Evolutionary conservation across 495 filamentous ascomycete species (phyloP), one percentile per base, ranked within the genome.

Genomic region (Pseudoneurospora amorphoporcata): DNA sequence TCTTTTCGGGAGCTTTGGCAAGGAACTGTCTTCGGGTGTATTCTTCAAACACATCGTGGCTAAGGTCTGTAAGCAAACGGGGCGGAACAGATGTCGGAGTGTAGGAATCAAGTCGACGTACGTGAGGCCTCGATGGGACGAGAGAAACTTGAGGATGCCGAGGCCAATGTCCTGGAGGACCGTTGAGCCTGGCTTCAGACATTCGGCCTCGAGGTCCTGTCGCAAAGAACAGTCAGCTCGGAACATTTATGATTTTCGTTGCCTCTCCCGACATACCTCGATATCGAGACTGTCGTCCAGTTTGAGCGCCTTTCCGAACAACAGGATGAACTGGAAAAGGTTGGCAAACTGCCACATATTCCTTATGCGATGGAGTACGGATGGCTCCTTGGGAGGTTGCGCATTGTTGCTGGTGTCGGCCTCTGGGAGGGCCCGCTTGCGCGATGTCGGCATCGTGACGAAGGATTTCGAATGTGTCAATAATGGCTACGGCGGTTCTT

Each of bases 261-360:
- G 61, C 43, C 8, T 65, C 53, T 35, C 53, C 53, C 41, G 69
- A 81, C 86, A 71, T 88, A 97, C 94, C 82, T 97, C 94, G 73
- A 97, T 91, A 74, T 91, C 91, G 69, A 97, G 83, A 78, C 91
- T 88, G 75, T 95, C 91, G 78, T 95, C 92, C 72, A 97, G 91
- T 82, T 95, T 96, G 81, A 96, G 90, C 58, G 91, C 88, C 75
- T 90, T 89, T 38, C 94, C 94, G 82, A 99, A 99, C 70, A 94
- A 87, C 76, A 89, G 89, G 70, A 98, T 91, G 84, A 93, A 99
- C 82, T 99, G 95, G 84, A 91, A 94, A 6, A 99, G 86, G 78
- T 93, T 94, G 68, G 95, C 92, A 81, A 99, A 97, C 81, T 98
- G 92, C 94, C 95, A 98, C 83, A 90, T 91, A 79, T 92, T 95